Conservation (phyloP, 345 rosid genomes). For the Stellera chamaejasme region DNA sequence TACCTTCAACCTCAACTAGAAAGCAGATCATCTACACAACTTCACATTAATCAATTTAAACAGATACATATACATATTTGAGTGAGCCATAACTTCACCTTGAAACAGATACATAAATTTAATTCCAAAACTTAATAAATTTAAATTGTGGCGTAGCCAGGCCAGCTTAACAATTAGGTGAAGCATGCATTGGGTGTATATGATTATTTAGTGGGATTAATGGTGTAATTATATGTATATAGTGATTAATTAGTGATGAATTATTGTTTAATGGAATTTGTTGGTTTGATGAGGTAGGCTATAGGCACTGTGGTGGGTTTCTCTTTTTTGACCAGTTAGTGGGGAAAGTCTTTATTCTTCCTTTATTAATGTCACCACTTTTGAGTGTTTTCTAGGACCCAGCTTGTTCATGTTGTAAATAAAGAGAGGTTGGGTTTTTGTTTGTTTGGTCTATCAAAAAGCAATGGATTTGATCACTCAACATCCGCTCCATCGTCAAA, state of each 20-base stretch:
- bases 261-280: conserved; percentile 17
- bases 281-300: conserved; percentile 7
- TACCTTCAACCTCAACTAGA: too few species aligned
- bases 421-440: conserved; percentile 9
- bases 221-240: too few species aligned
- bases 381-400: conserved; percentile 14
- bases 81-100: too few species aligned
- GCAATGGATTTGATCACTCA: conserved; percentile 12
- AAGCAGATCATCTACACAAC: too few species aligned
- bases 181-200: too few species aligned
- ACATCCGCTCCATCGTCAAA: not conserved
- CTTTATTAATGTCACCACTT: conserved; percentile 21
- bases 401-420: conserved; percentile 16
- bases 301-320: conserved; percentile 36
- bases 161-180: too few species aligned
- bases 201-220: too few species aligned
- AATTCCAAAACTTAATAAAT: too few species aligned
- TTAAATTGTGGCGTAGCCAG: too few species aligned
- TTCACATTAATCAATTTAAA: too few species aligned
- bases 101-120: too few species aligned
- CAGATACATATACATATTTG: too few species aligned
- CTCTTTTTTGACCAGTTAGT: conserved; percentile 38
- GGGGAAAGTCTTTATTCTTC: conserved; percentile 29
- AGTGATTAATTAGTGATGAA: conserved; percentile 12
- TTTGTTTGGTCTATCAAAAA: conserved; percentile 21